A percentile compares a stretch with the other conserved stretches of the same genome.
Evolutionary conservation across 2,329 filamentous ascomycete species (phyloP).

Genomic region (Aspergillus fijiensis): DNA sequence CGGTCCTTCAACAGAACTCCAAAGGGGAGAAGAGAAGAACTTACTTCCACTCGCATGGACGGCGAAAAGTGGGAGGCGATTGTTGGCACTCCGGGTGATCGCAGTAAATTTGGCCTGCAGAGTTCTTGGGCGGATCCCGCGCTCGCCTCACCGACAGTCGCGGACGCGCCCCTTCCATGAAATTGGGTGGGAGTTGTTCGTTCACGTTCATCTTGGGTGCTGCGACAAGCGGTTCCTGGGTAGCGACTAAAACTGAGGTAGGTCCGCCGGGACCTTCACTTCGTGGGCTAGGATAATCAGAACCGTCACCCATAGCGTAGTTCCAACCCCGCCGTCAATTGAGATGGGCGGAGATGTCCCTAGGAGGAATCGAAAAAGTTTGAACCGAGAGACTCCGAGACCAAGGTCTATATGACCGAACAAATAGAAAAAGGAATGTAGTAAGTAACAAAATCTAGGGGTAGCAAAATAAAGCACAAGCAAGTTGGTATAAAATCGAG

Average conservation of each 20-base stretch:
- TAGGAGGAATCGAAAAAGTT: constrained; percentile 13
- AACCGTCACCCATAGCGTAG: constrained; percentile 42
- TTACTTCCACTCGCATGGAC: constrained; percentile 94
- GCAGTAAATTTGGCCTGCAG: constrained; percentile 75
- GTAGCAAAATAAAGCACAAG: neutral
- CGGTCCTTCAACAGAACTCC: neutral
- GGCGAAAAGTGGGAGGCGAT: constrained; percentile 64
- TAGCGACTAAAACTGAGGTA: constrained; percentile 36
- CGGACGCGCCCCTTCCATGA: constrained; percentile 39
- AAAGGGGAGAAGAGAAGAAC: constrained; percentile 39
- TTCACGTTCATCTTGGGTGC: constrained; percentile 40
- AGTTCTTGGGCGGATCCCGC: constrained; percentile 60
- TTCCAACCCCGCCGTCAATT: constrained; percentile 32
- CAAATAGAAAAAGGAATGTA: neutral
- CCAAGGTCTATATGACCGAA: neutral
- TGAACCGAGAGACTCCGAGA: neutral
- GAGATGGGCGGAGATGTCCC: constrained; percentile 21
- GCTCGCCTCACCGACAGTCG: constrained; percentile 44
- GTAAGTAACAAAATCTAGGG: neutral
- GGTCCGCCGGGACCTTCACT: constrained; percentile 42
- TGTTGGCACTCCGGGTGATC: constrained; percentile 68
- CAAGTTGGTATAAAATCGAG: constrained; percentile 10
- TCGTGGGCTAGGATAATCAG: constrained; percentile 46
- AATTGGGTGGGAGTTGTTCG: constrained; percentile 31
- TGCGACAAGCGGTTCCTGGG: constrained; percentile 34